Percentiles rank a stretch among this genome's conserved stretches.
These are phyloP conservation scores for Amanita phalloides DNA, from an alignment of 768 basidiomycete species.

Conservation along the genomic window DNA sequence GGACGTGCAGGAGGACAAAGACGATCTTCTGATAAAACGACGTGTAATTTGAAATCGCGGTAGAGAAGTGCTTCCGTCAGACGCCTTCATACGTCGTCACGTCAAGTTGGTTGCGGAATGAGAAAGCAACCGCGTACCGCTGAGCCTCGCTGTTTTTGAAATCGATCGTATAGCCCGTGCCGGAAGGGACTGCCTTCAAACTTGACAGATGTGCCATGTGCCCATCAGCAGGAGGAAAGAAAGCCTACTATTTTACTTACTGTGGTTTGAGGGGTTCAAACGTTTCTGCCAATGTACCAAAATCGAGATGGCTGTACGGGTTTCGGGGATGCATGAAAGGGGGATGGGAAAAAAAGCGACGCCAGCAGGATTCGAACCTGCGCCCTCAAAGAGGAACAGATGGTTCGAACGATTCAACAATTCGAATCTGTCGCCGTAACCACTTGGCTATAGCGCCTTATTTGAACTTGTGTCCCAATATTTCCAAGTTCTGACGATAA, in stretches of 20 bases:
- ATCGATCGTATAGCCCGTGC: constrained; percentile 42
- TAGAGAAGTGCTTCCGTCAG: constrained; percentile 72
- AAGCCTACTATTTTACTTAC: constrained; percentile 27
- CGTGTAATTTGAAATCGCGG: constrained; percentile 57
- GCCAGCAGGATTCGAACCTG: constrained; percentile 62
- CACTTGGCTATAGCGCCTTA: constrained; percentile 63
- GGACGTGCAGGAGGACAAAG: constrained; percentile 77
- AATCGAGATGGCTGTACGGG: constrained; percentile 39
- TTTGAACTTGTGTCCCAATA: not conserved
- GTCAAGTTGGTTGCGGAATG: not conserved
- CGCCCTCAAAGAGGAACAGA: constrained; percentile 64
- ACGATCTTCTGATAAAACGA: constrained; percentile 57
- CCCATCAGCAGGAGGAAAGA: not conserved
- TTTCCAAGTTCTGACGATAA: too few species aligned
- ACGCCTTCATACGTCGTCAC: constrained; percentile 30
- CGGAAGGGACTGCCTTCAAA: constrained; percentile 16
- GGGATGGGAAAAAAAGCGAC: constrained; percentile 20
- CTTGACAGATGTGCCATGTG: constrained; percentile 5
- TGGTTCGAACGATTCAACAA: constrained; percentile 11
- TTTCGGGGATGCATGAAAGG: constrained; percentile 30
- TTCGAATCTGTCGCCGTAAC: constrained; percentile 62
- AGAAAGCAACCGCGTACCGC: constrained; percentile 31
- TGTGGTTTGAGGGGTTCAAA: constrained; percentile 46
- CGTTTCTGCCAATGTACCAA: constrained; percentile 39
- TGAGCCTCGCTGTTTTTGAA: constrained; percentile 67